Percentiles rank a stretch among this genome's conserved stretches.
Conservation (phyloP, 1,139 yeast species). For the Protomyces gravidus region DNA sequence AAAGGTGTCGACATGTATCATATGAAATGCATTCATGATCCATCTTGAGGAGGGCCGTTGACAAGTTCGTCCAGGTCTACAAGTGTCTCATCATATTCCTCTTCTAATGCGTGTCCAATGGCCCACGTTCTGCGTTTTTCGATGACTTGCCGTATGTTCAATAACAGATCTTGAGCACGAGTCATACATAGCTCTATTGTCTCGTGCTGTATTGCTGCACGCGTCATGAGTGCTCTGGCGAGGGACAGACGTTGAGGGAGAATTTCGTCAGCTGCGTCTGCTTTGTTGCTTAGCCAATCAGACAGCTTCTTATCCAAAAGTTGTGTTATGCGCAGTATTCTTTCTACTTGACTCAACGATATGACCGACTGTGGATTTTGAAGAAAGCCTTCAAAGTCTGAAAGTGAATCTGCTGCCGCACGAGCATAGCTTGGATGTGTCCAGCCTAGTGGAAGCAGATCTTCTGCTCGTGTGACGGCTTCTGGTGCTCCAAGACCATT, state of each 20-base stretch:
- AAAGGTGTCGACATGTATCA: neutral
- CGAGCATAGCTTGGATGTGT: neutral
- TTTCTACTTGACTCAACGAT: neutral
- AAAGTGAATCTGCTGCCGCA: neutral
- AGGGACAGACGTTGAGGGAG: neutral
- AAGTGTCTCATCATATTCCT: slow-evolving; percentile 12
- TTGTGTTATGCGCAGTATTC: neutral
- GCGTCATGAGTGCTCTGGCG: slow-evolving; percentile 13
- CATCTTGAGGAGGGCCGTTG: too few relatives aligned
- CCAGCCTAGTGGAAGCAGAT: slow-evolving; percentile 3
- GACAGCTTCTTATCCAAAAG: slow-evolving; percentile 4
- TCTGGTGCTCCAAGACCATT: neutral
- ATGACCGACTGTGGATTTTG: neutral
- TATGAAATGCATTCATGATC: too few relatives aligned
- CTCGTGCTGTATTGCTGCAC: slow-evolving; percentile 11
- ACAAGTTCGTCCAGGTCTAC: slow-evolving; percentile 10
- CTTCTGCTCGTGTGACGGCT: neutral
- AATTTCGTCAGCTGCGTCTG: slow-evolving; percentile 6
- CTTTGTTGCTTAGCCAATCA: neutral
- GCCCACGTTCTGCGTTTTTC: slow-evolving; percentile 18
- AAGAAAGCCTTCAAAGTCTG: neutral
- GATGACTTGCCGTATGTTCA: slow-evolving; percentile 6
- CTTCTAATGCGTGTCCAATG: slow-evolving; percentile 23
- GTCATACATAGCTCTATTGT: slow-evolving; percentile 7
- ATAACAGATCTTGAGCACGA: slow-evolving; percentile 4